Conservation (phyloP, 805 yeast species). For the Phaffomyces opuntiae region DNA sequence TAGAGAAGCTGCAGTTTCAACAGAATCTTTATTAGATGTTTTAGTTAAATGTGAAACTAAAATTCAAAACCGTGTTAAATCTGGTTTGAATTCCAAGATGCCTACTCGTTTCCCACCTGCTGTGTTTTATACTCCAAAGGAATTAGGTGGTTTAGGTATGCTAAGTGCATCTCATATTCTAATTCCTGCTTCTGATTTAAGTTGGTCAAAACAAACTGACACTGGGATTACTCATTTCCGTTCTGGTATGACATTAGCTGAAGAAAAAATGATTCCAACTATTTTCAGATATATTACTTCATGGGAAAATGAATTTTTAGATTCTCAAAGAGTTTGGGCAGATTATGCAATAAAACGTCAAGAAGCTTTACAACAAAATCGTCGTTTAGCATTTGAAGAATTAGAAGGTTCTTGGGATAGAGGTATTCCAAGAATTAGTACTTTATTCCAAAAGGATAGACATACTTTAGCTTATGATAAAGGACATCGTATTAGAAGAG, state of each 20-base stretch:
- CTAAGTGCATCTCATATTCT: constrained; percentile 92
- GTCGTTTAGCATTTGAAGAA: constrained; percentile 87
- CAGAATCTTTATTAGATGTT: constrained; percentile 69
- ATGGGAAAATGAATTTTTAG: constrained; percentile 95
- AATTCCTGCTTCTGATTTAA: constrained; percentile 86
- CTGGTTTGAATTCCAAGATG: constrained; percentile 96
- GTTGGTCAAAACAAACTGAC: constrained; percentile 90
- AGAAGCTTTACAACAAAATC: constrained; percentile 79
- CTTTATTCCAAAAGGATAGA: constrained; percentile 89
- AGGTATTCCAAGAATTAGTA: constrained; percentile 93
- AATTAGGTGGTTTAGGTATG: constrained; percentile 97
- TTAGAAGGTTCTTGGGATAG: constrained; percentile 94
- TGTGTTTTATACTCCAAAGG: constrained; percentile 95
- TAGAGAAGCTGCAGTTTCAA: constrained; percentile 86
- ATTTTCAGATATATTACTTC: constrained; percentile 86
- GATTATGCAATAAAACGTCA: constrained; percentile 87
- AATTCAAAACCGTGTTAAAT: constrained; percentile 87
- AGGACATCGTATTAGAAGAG: constrained; percentile 81
- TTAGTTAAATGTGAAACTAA: constrained; percentile 89
- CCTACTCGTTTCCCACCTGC: constrained; percentile 99
- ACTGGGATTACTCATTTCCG: constrained; percentile 92
- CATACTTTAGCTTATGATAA: constrained; percentile 92
- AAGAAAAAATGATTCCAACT: constrained; percentile 81
- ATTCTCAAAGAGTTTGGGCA: constrained; percentile 96
- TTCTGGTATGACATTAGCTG: constrained; percentile 83